These are phyloP conservation scores for Coemansia javaensis DNA, from an alignment of 192 early-diverging fungal species.

Conservation along the genomic window DNA sequence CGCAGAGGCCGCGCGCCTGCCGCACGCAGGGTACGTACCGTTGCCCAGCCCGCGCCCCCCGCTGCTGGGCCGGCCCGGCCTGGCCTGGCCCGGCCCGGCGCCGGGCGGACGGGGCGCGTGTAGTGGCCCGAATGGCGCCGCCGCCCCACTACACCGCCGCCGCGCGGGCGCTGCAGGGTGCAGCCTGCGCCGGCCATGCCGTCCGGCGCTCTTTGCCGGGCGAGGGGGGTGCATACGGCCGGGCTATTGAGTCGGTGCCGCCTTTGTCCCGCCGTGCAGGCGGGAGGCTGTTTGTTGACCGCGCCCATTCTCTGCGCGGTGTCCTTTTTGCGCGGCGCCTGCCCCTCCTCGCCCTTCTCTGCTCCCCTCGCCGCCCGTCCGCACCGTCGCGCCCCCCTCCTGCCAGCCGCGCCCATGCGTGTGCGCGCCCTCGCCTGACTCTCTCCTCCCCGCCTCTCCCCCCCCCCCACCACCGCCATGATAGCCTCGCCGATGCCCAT, in stretches of 20 bases:
- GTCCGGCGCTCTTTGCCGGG: no score
- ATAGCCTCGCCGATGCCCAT: slow-evolving; percentile 48
- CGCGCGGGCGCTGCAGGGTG: slow-evolving; percentile 7
- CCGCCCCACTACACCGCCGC: not conserved
- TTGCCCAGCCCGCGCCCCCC: not conserved
- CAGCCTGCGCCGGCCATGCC: not conserved
- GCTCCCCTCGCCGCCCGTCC: not conserved
- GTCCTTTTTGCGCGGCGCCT: slow-evolving; percentile 12
- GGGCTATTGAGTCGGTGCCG: not conserved
- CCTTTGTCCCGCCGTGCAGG: slow-evolving; percentile 1
- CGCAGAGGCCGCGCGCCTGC: no score
- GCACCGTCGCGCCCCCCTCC: not conserved
- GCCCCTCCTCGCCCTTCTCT: slow-evolving; percentile 5
- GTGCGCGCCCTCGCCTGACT: not conserved
- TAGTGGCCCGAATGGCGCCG: no score
- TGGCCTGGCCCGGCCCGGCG: no score
- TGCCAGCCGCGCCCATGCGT: not conserved
- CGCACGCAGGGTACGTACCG: no score
- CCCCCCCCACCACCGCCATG: slow-evolving; percentile 12
- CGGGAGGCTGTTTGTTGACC: slow-evolving; percentile 19
- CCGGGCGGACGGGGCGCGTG: no score
- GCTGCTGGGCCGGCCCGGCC: not conserved
- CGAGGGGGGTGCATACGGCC: not conserved
- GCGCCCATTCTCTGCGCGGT: slow-evolving; percentile 1
- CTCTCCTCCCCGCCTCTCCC: not conserved